Evolutionary conservation across 805 yeast genomes (phyloP).

Genomic region (Metschnikowia lunata): DNA sequence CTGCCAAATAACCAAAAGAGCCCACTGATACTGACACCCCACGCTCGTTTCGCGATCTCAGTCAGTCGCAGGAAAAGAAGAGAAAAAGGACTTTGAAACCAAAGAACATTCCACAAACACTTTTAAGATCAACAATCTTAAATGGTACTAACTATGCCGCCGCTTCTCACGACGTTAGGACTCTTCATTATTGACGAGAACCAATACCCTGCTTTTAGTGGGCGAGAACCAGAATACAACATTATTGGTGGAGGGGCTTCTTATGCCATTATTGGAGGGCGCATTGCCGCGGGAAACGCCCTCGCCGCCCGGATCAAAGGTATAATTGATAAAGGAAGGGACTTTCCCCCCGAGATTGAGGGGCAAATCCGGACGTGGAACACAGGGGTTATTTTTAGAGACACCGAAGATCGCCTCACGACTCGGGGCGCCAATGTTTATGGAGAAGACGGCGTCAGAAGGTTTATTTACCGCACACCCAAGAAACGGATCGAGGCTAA

Average conservation of each 20-base stretch:
- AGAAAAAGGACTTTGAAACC: too few species aligned
- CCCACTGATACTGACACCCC: too few species aligned
- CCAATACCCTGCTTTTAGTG: constrained; percentile 43
- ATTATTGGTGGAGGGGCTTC: constrained; percentile 91
- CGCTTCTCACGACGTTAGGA: constrained; percentile 65
- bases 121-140: too few species aligned
- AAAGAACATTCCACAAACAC: too few species aligned
- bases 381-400: constrained; percentile 54
- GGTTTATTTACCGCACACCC: constrained; percentile 58
- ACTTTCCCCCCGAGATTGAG: constrained; percentile 55
- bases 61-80: too few species aligned
- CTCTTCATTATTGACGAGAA: constrained; percentile 91
- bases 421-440: constrained; percentile 82
- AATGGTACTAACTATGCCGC: background rate
- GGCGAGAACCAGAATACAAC: constrained; percentile 36
- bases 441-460: constrained; percentile 49
- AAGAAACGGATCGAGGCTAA: constrained; percentile 54
- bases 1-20: too few species aligned
- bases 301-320: constrained; percentile 47
- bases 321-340: constrained; percentile 75
- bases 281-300: constrained; percentile 44
- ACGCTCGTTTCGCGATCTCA: too few species aligned
- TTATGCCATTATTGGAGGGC: constrained; percentile 70
- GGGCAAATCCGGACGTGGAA: constrained; percentile 54
- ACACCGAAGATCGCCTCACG: constrained; percentile 51